phyloP scores from a whole-genome alignment of 2,329 filamentous ascomycete species.

The Nigrospora sphaerica region DNA sequence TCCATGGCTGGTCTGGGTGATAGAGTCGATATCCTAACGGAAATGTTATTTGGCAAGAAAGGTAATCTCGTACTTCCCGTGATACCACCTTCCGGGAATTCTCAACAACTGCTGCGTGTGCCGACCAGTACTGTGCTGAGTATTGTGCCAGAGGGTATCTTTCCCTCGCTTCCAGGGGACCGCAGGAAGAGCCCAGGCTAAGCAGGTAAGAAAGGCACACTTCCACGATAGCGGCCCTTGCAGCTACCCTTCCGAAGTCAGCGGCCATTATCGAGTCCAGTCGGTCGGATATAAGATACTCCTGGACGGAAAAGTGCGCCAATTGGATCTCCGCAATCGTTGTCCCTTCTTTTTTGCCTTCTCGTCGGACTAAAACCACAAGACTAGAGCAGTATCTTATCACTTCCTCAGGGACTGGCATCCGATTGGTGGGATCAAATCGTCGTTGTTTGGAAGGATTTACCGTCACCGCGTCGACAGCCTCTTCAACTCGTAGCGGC shows the following conservation, averaged over 20 bases:
- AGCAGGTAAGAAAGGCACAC: constrained; percentile 17
- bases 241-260: constrained; percentile 5
- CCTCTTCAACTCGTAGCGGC: constrained; percentile 17
- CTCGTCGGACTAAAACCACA: constrained; percentile 2
- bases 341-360: background rate
- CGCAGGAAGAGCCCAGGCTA: constrained; percentile 3
- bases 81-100: background rate
- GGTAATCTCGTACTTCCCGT: background rate
- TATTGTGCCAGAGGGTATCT: constrained; percentile 12
- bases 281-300: constrained; percentile 17
- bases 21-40: constrained; percentile 1
- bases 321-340: constrained; percentile 10
- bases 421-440: constrained; percentile 16
- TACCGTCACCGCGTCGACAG: constrained; percentile 20
- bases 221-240: constrained; percentile 8
- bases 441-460: constrained; percentile 7
- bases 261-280: constrained; percentile 5
- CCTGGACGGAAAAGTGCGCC: constrained; percentile 23
- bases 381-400: constrained; percentile 12
- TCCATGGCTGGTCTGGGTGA: background rate
- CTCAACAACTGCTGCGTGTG: constrained; percentile 7
- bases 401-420: constrained; percentile 12
- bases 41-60: background rate
- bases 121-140: constrained; percentile 13
- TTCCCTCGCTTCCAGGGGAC: background rate